Percentiles rank a stretch among this genome's conserved stretches.
Conservation (phyloP, 2,329 filamentous ascomycete species). For the Alternaria consortialis region DNA sequence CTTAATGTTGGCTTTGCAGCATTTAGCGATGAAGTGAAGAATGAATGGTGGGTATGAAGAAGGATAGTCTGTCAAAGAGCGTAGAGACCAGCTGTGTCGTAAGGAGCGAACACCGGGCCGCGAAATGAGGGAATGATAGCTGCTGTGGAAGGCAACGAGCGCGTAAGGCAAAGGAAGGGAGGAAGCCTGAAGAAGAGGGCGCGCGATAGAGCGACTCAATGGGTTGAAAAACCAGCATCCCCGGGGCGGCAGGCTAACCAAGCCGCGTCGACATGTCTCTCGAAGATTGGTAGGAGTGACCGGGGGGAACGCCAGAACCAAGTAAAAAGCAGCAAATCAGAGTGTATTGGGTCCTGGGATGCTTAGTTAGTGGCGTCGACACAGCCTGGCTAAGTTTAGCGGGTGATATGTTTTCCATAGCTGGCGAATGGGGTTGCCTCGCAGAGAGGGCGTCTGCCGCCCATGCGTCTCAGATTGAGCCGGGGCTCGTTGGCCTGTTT, state of each 20-base stretch:
- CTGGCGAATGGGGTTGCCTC: slow-evolving; percentile 24
- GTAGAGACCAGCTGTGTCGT: slow-evolving; percentile 46
- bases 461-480: slow-evolving; percentile 39
- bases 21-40: slow-evolving; percentile 23
- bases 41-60: slow-evolving; percentile 29
- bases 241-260: slow-evolving; percentile 25
- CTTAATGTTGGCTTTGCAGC: slow-evolving; percentile 43
- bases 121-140: slow-evolving; percentile 39
- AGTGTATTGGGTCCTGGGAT: slow-evolving; percentile 16
- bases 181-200: slow-evolving; percentile 35
- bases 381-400: slow-evolving; percentile 27
- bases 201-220: slow-evolving; percentile 22
- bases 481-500: slow-evolving; percentile 25
- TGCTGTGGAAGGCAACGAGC: slow-evolving; percentile 36
- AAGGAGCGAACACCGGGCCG: slow-evolving; percentile 53
- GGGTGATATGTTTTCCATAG: slow-evolving; percentile 23
- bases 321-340: slow-evolving; percentile 29
- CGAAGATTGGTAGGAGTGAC: slow-evolving; percentile 38
- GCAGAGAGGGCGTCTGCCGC: slow-evolving; percentile 24
- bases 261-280: slow-evolving; percentile 37
- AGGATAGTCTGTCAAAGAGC: slow-evolving; percentile 51
- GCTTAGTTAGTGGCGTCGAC: slow-evolving; percentile 14
- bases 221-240: slow-evolving; percentile 35
- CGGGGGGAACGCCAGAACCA: slow-evolving; percentile 33
- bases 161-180: slow-evolving; percentile 40